These are phyloP conservation scores for Umbelopsis vinacea DNA, from an alignment of 192 early-diverging fungal genomes.

Conservation along the genomic window DNA sequence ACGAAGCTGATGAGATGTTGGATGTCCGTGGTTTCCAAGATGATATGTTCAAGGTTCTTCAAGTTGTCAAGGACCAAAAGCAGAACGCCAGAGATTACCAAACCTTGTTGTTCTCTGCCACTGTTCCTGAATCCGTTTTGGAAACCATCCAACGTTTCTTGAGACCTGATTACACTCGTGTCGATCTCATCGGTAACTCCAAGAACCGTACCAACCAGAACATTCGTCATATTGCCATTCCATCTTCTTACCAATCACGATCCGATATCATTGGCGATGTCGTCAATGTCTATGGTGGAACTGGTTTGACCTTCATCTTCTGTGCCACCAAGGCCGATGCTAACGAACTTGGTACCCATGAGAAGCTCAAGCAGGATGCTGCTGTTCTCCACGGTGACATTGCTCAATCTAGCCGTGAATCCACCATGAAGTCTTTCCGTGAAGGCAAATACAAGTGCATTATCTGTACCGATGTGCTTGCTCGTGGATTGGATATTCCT, in stretches of 20 bases:
- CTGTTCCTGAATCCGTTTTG: conserved; percentile 80
- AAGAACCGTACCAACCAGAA: conserved; percentile 90
- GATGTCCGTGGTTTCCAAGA: conserved; percentile 84
- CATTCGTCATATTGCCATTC: conserved; percentile 84
- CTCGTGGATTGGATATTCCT: conserved; percentile 95
- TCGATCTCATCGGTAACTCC: conserved; percentile 84
- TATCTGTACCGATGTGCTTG: conserved; percentile 93
- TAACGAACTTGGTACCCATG: conserved; percentile 78
- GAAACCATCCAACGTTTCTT: conserved; percentile 68
- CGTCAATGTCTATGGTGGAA: conserved; percentile 85
- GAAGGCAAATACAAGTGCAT: conserved; percentile 85
- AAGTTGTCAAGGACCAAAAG: conserved; percentile 80
- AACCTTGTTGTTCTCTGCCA: conserved; percentile 87
- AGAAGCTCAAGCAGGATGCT: conserved; percentile 76
- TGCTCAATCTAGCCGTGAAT: conserved; percentile 76
- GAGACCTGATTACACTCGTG: conserved; percentile 62
- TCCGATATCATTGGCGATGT: conserved; percentile 94
- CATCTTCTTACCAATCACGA: conserved; percentile 87
- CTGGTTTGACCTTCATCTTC: conserved; percentile 90
- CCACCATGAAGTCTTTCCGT: conserved; percentile 83
- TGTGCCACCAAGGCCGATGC: conserved; percentile 93
- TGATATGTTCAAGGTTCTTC: conserved; percentile 79
- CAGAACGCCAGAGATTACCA: conserved; percentile 55
- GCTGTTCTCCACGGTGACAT: conserved; percentile 89
- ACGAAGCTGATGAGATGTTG: conserved; percentile 88